These are phyloP conservation scores for Myriosclerotinia scirpicola DNA, from an alignment of 2,329 filamentous ascomycete genomes.

Conservation along the genomic window DNA sequence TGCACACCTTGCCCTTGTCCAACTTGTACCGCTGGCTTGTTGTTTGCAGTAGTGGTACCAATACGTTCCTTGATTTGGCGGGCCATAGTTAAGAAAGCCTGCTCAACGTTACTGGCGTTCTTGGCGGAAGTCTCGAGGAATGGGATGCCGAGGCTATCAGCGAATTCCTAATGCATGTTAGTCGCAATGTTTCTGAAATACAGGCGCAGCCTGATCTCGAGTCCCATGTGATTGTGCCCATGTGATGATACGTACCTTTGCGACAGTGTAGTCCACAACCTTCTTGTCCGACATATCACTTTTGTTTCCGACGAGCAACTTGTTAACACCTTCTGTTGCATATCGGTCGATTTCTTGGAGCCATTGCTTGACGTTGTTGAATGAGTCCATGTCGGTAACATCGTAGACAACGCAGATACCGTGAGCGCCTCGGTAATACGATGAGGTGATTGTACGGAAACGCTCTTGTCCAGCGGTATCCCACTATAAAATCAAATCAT, in stretches of 20 bases:
- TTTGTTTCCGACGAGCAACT: conserved; percentile 99
- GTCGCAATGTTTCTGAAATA: conserved; percentile 19
- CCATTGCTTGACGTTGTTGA: conserved; percentile 99
- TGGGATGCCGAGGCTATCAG: conserved; percentile 96
- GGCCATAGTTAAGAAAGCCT: conserved; percentile 99
- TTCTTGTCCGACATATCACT: conserved; percentile 99
- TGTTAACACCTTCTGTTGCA: conserved; percentile 98
- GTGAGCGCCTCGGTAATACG: conserved; percentile 98
- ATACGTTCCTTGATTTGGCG: conserved; percentile 99
- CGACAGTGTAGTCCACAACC: conserved; percentile 98
- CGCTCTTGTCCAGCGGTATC: conserved; percentile 98
- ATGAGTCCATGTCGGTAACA: conserved; percentile 99
- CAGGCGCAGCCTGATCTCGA: conserved; percentile 16
- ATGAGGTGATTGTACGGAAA: conserved; percentile 99
- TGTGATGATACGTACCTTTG: conserved; percentile 70
- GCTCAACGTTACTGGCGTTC: conserved; percentile 99
- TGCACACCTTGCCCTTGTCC: conserved; percentile 93
- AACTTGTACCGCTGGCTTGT: conserved; percentile 97
- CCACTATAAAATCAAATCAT: conserved; percentile 64
- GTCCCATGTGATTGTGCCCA: conserved; percentile 33
- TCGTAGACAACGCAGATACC: conserved; percentile 99
- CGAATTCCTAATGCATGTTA: conserved; percentile 73
- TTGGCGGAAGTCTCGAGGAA: conserved; percentile 99
- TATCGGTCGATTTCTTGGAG: conserved; percentile 99
- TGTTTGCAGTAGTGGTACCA: conserved; percentile 92